Conservation (phyloP, 148 eudicot species). For the Rhododendron griersonianum region DNA sequence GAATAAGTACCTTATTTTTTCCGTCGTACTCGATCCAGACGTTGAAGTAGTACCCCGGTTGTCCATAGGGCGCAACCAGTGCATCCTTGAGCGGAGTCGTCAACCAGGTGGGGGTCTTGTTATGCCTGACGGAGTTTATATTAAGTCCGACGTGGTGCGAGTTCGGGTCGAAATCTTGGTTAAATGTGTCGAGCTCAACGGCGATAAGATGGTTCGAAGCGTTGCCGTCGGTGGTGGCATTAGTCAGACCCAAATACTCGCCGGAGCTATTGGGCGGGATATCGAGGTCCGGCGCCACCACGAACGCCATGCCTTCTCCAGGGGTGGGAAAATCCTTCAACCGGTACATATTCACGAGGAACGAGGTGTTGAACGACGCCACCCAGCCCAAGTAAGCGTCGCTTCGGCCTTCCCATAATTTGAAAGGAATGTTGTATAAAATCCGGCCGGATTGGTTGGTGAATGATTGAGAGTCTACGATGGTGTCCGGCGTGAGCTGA, state of each 20-base stretch:
- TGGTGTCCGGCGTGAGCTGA: slow-evolving; percentile 67
- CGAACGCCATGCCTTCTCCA: slow-evolving; percentile 71
- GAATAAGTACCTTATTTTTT: background rate
- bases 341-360: slow-evolving; percentile 43
- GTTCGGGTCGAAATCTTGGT: slow-evolving; percentile 57
- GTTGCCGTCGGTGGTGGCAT: slow-evolving; percentile 44
- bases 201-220: slow-evolving; percentile 45
- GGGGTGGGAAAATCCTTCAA: background rate
- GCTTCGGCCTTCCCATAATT: slow-evolving; percentile 42
- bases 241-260: slow-evolving; percentile 59
- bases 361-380: slow-evolving; percentile 61
- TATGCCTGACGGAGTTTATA: slow-evolving; percentile 42
- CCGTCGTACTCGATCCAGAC: slow-evolving; percentile 65
- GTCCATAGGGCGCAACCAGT: slow-evolving; percentile 19
- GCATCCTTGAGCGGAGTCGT: slow-evolving; percentile 27
- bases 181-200: slow-evolving; percentile 64
- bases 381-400: background rate
- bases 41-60: slow-evolving; percentile 34
- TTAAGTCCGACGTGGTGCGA: slow-evolving; percentile 64
- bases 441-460: slow-evolving; percentile 44
- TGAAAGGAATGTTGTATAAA: slow-evolving; percentile 22
- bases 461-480: slow-evolving; percentile 19
- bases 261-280: slow-evolving; percentile 46
- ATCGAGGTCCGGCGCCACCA: slow-evolving; percentile 38
- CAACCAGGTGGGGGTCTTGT: slow-evolving; percentile 15